Percentiles rank a stretch among this genome's conserved stretches.
These are phyloP conservation scores for Nemophila menziesii DNA, from an alignment of 257 asterid genomes.

Conservation along the genomic window DNA sequence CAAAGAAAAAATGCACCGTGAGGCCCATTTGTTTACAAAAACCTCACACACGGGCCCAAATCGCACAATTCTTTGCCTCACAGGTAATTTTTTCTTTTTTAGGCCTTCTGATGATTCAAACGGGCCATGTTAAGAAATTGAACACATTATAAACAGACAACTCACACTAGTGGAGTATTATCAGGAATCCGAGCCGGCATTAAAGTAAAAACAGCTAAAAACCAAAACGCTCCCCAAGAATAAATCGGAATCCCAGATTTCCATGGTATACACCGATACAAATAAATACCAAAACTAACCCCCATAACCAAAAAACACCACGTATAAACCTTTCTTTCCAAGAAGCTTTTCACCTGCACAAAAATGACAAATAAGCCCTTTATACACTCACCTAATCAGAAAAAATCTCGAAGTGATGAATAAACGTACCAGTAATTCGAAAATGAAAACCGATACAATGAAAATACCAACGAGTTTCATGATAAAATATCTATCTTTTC, in stretches of 20 bases:
- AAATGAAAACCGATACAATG: conserved; percentile 51
- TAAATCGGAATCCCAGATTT: conserved; percentile 46
- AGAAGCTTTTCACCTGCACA: conserved; percentile 83
- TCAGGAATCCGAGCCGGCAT: conserved; percentile 99
- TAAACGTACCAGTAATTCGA: conserved; percentile 79
- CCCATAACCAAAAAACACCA: conserved; percentile 79
- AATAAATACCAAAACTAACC: conserved; percentile 51
- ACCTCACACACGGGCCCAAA: too few species aligned
- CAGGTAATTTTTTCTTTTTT: too few species aligned
- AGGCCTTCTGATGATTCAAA: too few species aligned
- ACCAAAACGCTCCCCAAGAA: conserved; percentile 69
- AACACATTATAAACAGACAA: too few species aligned
- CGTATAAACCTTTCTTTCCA: conserved; percentile 69
- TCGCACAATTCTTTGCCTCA: too few species aligned
- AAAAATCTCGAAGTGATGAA: too few species aligned
- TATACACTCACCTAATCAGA: conserved; percentile 9
- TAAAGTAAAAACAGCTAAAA: conserved; percentile 70
- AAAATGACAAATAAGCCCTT: conserved; percentile 5
- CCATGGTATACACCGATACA: conserved; percentile 40
- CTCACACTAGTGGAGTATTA: conserved; percentile 81
- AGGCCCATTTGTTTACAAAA: too few species aligned
- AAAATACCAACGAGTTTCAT: conserved; percentile 34
- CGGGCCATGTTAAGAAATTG: too few species aligned
- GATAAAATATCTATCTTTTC: conserved; percentile 33
- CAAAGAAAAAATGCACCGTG: too few species aligned